A percentile compares a stretch with the other conserved stretches of the same genome.
phyloP scores from a whole-genome alignment of 768 basidiomycete species.

The Lentinula boryana region DNA sequence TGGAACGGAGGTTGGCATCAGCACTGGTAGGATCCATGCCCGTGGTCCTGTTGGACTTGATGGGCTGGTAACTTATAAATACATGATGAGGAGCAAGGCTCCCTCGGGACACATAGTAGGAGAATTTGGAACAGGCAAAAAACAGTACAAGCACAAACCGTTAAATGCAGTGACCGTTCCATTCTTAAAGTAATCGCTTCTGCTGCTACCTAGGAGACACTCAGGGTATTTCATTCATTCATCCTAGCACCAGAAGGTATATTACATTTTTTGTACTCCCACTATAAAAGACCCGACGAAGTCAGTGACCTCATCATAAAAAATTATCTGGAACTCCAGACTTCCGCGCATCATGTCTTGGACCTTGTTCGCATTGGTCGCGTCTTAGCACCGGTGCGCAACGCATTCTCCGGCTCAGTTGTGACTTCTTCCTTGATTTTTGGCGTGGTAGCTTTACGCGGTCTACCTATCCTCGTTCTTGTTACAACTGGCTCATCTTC shows the following conservation, averaged over 20 bases:
- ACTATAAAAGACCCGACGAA: too few species aligned
- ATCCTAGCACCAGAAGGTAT: background rate
- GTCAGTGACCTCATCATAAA: too few species aligned
- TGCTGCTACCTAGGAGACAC: background rate
- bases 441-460: background rate
- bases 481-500: background rate
- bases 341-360: background rate
- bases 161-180: constrained; percentile 41
- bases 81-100: constrained; percentile 76
- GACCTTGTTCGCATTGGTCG: constrained; percentile 7
- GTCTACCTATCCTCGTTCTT: constrained; percentile 2
- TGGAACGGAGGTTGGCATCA: constrained; percentile 97
- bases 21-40: constrained; percentile 94
- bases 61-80: constrained; percentile 94
- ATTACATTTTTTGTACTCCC: background rate
- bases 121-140: constrained; percentile 79
- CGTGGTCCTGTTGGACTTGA: constrained; percentile 94
- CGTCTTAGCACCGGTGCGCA: constrained; percentile 1
- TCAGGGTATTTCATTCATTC: background rate
- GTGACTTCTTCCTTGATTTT: constrained; percentile 8
- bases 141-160: constrained; percentile 60
- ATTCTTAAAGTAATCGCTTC: constrained; percentile 26
- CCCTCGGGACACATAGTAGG: constrained; percentile 76
- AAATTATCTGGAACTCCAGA: too few species aligned
- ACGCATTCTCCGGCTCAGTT: constrained; percentile 7